Percentiles rank a stretch among this genome's conserved stretches.
phyloP scores from a whole-genome alignment of 208 protist genomes.

The Crithidia fasciculata region DNA sequence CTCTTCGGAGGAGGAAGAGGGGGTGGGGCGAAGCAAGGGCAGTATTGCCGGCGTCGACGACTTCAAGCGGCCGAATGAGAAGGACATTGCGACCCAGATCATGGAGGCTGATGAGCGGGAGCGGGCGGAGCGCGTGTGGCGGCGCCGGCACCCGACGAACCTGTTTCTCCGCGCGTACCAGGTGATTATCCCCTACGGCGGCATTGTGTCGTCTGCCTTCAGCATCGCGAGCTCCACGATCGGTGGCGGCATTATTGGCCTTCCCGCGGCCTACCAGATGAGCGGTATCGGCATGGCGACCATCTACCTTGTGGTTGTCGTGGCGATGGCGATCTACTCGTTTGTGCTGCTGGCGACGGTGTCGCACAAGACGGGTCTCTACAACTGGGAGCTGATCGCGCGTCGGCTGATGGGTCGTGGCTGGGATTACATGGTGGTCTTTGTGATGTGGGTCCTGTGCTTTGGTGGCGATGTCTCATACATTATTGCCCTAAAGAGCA shows the following conservation, averaged over 20 bases:
- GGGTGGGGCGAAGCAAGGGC: neutral
- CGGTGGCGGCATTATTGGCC: conserved; percentile 65
- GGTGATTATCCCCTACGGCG: conserved; percentile 57
- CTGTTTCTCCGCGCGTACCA: conserved; percentile 36
- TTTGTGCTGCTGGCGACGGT: conserved; percentile 59
- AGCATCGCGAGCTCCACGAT: conserved; percentile 73
- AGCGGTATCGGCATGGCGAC: conserved; percentile 53
- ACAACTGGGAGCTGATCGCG: conserved; percentile 63
- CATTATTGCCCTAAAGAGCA: conserved; percentile 60
- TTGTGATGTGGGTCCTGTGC: conserved; percentile 66
- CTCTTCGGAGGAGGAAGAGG: neutral
- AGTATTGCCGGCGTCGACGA: neutral
- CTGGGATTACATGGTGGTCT: conserved; percentile 48
- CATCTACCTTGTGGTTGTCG: conserved; percentile 38
- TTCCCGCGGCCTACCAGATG: conserved; percentile 61
- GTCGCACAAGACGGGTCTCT: conserved; percentile 45
- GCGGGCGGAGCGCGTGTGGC: conserved; percentile 38
- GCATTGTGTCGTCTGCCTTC: conserved; percentile 48
- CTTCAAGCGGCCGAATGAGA: conserved; percentile 7
- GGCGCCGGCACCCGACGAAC: conserved; percentile 53
- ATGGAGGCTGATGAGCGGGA: conserved; percentile 29
- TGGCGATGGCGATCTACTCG: conserved; percentile 58
- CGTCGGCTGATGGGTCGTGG: conserved; percentile 43
- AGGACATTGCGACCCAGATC: conserved; percentile 28
- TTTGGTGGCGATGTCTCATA: conserved; percentile 66